A percentile compares a stretch with the other conserved stretches of the same genome.
Conservation (phyloP, 2,329 filamentous ascomycete species). For the Fusarium albosuccineum region DNA sequence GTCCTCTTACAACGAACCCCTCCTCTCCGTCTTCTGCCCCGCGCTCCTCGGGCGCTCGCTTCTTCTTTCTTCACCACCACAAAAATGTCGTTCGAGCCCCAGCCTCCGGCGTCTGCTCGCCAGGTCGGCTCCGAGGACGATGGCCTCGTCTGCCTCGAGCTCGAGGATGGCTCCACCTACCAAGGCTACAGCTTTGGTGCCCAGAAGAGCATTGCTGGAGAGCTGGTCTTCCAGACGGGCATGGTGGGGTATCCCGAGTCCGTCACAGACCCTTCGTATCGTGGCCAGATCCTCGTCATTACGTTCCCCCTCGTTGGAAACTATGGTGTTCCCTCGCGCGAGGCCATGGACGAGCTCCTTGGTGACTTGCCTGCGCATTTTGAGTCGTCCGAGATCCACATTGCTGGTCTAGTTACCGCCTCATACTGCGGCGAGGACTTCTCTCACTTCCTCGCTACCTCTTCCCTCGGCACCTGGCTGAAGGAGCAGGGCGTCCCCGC, state of each 20-base stretch:
- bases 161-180: conserved; percentile 91
- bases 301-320: conserved; percentile 97
- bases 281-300: conserved; percentile 94
- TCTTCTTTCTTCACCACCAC: conserved; percentile 28
- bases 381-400: conserved; percentile 92
- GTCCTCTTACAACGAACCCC: conserved; percentile 37
- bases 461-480: conserved; percentile 93
- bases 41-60: conserved; percentile 39
- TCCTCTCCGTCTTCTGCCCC: conserved; percentile 47
- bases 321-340: conserved; percentile 93
- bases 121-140: conserved; percentile 66
- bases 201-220: conserved; percentile 92
- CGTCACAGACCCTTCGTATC: conserved; percentile 88
- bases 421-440: conserved; percentile 95
- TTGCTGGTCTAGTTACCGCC: conserved; percentile 90
- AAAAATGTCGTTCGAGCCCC: conserved; percentile 53
- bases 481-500: conserved; percentile 96
- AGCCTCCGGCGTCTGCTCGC: conserved; percentile 72
- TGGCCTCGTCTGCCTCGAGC: conserved; percentile 85
- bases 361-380: conserved; percentile 91
- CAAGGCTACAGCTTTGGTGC: conserved; percentile 98
- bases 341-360: conserved; percentile 86
- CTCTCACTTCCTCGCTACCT: conserved; percentile 92
- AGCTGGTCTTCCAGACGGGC: conserved; percentile 99
- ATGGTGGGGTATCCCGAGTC: conserved; percentile 99